phyloP scores from a whole-genome alignment of 1,284 basidiomycete genomes.

The Ustilago loliicola region DNA sequence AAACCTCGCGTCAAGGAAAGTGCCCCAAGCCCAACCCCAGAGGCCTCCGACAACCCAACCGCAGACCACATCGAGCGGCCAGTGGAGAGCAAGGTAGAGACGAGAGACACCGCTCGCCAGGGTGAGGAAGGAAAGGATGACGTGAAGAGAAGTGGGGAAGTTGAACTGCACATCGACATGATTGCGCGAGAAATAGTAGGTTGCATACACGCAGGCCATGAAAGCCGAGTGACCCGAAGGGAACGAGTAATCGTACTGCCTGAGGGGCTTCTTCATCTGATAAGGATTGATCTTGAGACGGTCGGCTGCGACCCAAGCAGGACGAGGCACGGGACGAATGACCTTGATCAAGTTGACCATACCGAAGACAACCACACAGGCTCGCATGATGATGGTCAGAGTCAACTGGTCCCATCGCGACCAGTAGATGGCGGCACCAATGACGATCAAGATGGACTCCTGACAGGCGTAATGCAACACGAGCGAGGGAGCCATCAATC shows the following conservation, averaged over 20 bases:
- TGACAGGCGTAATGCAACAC: constrained; percentile 24
- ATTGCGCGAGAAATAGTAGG: constrained; percentile 29
- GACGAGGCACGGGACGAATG: constrained; percentile 23
- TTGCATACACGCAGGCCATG: constrained; percentile 30
- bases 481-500: constrained; percentile 20
- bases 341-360: constrained; percentile 39
- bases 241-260: constrained; percentile 33
- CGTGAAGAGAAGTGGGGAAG: constrained; percentile 21
- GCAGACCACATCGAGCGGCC: constrained; percentile 28
- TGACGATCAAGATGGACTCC: constrained; percentile 24
- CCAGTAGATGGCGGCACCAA: constrained; percentile 28
- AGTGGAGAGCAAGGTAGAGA: constrained; percentile 34
- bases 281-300: constrained; percentile 35
- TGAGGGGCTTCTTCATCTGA: constrained; percentile 21
- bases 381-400: constrained; percentile 33
- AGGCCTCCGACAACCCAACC: constrained; percentile 28
- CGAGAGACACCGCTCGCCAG: constrained; percentile 30
- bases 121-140: constrained; percentile 14
- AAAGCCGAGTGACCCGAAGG: constrained; percentile 35
- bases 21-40: constrained; percentile 32
- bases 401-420: constrained; percentile 34
- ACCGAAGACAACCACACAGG: constrained; percentile 23
- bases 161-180: constrained; percentile 14
- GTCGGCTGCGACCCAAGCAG: constrained; percentile 31
- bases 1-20: constrained; percentile 19